These are phyloP conservation scores for Aureobasidium pullulans DNA, from an alignment of 2,329 filamentous ascomycete species.

Conservation along the genomic window DNA sequence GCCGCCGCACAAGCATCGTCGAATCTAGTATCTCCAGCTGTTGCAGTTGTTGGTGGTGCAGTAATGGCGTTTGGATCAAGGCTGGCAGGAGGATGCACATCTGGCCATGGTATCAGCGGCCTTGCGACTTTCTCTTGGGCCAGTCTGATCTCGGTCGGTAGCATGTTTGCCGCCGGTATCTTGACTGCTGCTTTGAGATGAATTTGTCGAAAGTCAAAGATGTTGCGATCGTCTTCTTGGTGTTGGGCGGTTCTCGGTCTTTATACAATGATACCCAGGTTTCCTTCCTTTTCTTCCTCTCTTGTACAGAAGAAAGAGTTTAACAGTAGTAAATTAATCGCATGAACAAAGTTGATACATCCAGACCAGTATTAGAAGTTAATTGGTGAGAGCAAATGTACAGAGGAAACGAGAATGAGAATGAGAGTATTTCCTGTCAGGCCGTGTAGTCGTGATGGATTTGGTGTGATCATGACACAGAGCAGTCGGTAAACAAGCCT, in stretches of 20 bases:
- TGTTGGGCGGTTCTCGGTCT: neutral
- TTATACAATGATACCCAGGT: neutral
- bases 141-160: conserved; percentile 54
- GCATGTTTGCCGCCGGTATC: conserved; percentile 50
- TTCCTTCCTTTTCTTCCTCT: neutral
- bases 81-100: conserved; percentile 59
- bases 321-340: no score
- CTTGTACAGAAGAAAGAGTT: no score
- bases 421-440: neutral
- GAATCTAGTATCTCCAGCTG: neutral
- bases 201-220: neutral
- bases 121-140: conserved; percentile 55
- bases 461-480: neutral
- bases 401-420: neutral
- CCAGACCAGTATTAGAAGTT: neutral
- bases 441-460: neutral
- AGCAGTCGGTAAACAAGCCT: conserved; percentile 7
- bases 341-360: neutral
- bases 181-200: conserved; percentile 1
- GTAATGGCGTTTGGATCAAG: conserved; percentile 54
- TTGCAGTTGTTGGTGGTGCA: conserved; percentile 48
- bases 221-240: neutral
- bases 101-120: conserved; percentile 62
- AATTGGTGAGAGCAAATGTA: neutral
- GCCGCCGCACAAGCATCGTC: conserved; percentile 6